Conservation (phyloP, 1,284 basidiomycete species). For the Apiotrichum gamsii region DNA sequence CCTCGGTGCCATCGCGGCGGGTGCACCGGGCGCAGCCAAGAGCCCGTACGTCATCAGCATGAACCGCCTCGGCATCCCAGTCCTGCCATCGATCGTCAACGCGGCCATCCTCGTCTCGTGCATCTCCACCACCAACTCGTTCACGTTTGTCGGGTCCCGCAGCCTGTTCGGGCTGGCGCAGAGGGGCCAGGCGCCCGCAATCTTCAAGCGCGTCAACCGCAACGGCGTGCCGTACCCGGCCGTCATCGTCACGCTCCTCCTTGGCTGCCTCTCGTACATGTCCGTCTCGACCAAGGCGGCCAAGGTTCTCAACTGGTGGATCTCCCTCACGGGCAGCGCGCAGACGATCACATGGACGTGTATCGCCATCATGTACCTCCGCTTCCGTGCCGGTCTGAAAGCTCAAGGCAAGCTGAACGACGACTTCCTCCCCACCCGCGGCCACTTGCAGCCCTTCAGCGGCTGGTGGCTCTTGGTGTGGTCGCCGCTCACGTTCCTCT, state of each 20-base stretch:
- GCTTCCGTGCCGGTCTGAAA: slow-evolving; percentile 28
- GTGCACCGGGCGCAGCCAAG: slow-evolving; percentile 17
- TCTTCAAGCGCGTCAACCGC: slow-evolving; percentile 22
- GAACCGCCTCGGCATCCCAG: slow-evolving; percentile 38
- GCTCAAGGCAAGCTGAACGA: slow-evolving; percentile 22
- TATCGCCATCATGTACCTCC: slow-evolving; percentile 31
- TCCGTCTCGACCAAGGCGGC: slow-evolving; percentile 17
- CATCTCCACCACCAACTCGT: slow-evolving; percentile 2
- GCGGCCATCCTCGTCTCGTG: slow-evolving; percentile 32
- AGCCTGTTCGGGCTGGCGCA: slow-evolving; percentile 27
- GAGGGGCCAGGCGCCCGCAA: slow-evolving; percentile 22
- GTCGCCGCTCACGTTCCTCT: slow-evolving; percentile 18
- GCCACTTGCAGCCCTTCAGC: slow-evolving; percentile 21
- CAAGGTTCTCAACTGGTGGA: slow-evolving; percentile 29
- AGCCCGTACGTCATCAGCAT: slow-evolving; percentile 37
- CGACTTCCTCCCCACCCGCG: slow-evolving; percentile 10
- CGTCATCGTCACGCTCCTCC: slow-evolving; percentile 20
- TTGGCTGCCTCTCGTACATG: slow-evolving; percentile 28
- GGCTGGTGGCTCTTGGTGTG: slow-evolving; percentile 25
- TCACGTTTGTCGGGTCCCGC: slow-evolving; percentile 29
- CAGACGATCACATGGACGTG: slow-evolving; percentile 27
- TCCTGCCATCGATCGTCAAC: slow-evolving; percentile 42
- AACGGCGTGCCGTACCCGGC: slow-evolving; percentile 22
- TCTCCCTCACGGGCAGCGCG: slow-evolving; percentile 11
- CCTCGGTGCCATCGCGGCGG: slow-evolving; percentile 16